Evolutionary conservation across 2,329 filamentous ascomycete species (phyloP), one percentile per base, ranked within the genome.

Genomic region (Trichoderma atroviride): DNA sequence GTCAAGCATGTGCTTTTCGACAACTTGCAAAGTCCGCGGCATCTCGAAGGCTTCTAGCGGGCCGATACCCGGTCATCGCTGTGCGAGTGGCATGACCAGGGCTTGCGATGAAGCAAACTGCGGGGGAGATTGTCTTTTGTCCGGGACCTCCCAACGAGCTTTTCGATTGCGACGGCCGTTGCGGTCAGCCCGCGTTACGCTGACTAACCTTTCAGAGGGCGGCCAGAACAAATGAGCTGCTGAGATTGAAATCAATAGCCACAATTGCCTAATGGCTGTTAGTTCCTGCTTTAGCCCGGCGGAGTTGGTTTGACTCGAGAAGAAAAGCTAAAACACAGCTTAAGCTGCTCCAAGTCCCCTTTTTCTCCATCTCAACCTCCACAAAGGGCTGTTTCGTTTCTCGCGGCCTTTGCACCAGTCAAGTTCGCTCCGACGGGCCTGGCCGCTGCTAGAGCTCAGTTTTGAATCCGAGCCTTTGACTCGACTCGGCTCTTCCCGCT

Each of bases 311-410:
- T 58, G 63, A 58, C 63, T 35, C 29, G 14, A 50, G 10, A 2
- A 37, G 37, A 50, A 58, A 67, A 59, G 63, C 63, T 58, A 67
- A 67, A 66, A 33, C 24, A 29, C 27, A 29, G 63, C 29, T 50
- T 66, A 35, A 37, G 19, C 53, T 24, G 52, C 52, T 31, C 35
- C 29, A 22, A 66, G 53, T 58, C 29, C 63, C 63, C 37, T 47
- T 67, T 64, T 67, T 67, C 63, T 52, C 37, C 63, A 59, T 67
- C 31, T 52, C 63, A 67, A 52, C 40, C 55, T 67, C 55, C 63
- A 37, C 63, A 35, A 67, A 55, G 53, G 55, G 55, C 50, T 14
- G 35, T 52, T 37, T 47, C 29, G 29, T 67, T 50, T 59, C 55
- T 67, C 55, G n/a, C 37, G 63, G 50, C 24, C 10, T 35, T 24